Percentiles rank a stretch among this genome's conserved stretches.
Evolutionary conservation across 2,329 filamentous ascomycete genomes (phyloP).

Genomic region (Chrysoporthe cubensis): DNA sequence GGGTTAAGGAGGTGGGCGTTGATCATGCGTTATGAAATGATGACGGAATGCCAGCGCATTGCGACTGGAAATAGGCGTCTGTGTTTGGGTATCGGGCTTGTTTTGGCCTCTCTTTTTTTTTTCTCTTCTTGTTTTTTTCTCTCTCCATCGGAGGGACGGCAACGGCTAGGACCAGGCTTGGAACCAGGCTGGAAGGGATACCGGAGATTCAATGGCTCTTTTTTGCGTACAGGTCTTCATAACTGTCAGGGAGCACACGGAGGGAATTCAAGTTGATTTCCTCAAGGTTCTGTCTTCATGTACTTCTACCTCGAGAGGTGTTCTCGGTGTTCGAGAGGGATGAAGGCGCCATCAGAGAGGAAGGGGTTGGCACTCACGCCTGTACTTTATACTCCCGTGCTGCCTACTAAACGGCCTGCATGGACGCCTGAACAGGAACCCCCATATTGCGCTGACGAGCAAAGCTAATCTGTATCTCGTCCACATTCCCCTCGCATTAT

Average conservation of each 20-base stretch:
- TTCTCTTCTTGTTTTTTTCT: not conserved
- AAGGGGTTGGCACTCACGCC: not conserved
- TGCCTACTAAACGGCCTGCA: not conserved
- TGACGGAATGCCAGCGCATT: constrained; percentile 7
- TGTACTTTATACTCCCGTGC: not conserved
- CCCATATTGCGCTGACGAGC: not conserved
- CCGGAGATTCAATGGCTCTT: not conserved
- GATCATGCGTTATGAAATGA: constrained; percentile 2
- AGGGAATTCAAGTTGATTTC: not conserved
- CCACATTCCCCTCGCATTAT: not conserved
- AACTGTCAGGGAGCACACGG: not conserved
- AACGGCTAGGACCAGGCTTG: not conserved
- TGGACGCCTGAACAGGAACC: no score
- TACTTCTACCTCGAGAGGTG: not conserved
- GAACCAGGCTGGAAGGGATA: not conserved
- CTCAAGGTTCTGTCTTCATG: not conserved
- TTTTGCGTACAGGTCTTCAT: not conserved
- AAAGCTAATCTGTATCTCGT: no score
- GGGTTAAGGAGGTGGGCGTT: not conserved
- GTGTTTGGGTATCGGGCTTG: not conserved
- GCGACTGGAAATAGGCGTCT: constrained; percentile 2
- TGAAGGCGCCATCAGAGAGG: not conserved
- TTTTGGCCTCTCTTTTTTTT: not conserved
- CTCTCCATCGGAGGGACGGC: not conserved
- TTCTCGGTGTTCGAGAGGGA: not conserved